Evolutionary conservation across 139 green algal species (phyloP).

Genomic region (Chlamydomonas urium): DNA sequence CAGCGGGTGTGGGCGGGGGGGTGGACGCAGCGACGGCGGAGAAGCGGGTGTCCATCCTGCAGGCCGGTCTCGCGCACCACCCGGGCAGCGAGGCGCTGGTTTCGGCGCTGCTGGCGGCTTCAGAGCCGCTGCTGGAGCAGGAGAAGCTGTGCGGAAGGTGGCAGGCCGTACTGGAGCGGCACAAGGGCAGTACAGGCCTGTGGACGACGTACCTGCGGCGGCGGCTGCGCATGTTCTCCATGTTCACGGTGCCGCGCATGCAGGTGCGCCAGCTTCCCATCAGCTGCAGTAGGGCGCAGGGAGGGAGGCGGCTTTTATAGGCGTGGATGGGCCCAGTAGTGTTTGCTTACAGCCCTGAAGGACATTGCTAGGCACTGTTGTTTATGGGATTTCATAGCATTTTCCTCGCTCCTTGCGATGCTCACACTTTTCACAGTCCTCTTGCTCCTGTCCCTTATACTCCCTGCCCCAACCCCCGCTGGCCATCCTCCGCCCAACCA

Average conservation of each 20-base stretch:
- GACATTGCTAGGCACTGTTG: too few species aligned
- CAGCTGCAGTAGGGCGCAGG: not conserved
- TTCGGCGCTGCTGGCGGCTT: conserved; percentile 25
- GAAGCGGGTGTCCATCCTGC: conserved; percentile 1
- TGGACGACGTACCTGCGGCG: conserved; percentile 9
- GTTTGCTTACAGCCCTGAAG: too few species aligned
- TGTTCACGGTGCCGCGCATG: conserved; percentile 13
- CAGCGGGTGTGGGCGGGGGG: conserved; percentile 18
- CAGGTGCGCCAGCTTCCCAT: conserved; percentile 16
- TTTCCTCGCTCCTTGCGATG: too few species aligned
- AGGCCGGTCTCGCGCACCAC: not conserved
- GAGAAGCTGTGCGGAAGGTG: conserved; percentile 4
- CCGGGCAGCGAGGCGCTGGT: conserved; percentile 20
- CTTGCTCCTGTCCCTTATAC: too few species aligned
- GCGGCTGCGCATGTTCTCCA: conserved; percentile 8
- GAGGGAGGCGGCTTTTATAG: too few species aligned
- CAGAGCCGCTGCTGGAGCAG: not conserved
- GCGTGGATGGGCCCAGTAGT: too few species aligned
- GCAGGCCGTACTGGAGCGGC: not conserved
- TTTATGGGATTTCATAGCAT: too few species aligned
- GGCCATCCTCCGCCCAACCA: too few species aligned
- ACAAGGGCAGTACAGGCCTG: not conserved
- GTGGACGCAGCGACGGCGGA: conserved; percentile 5
- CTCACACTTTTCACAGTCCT: too few species aligned
- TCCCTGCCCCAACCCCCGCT: too few species aligned